Base-by-base conservation (phyloP, 352 stramenopile genomes). In the Phytophthora agathidicida region DNA sequence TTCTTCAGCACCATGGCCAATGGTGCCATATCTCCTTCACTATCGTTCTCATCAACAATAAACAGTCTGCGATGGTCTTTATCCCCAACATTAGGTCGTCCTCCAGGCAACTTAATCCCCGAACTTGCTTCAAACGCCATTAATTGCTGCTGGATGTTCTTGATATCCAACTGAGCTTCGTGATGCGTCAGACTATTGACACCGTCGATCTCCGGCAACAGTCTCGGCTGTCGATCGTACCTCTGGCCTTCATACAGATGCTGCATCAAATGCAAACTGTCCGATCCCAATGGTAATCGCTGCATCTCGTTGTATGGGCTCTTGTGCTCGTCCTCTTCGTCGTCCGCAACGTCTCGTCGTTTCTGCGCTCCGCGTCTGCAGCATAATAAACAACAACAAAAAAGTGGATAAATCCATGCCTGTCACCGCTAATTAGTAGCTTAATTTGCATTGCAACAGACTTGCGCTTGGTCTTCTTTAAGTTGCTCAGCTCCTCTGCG, bases 81-180 rank as follows among this genome's bases (percentile, higher is more conserved):
- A 22, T 69, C 64, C 22, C 52, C 64, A 42, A 61, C 38, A 17
- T 42, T 58, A 0, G 60, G 35, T 4, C 46, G 38, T 28, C 36
- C 30, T 36, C 22, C 46, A 14, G 57, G 42, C n/a, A 73, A 7
- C 20, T 67, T 60, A 27, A 68, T 56, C 3, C 54, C 59, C 0
- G 60, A 46, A 13, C 72, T 61, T 22, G 61, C 38, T 55, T 91
- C 81, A 24, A 86, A 91, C 7, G 62, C 58, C 3, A 48, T 39
- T 27, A 91, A 56, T 19, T 83, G 60, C 6, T 70, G 70, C 54
- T 84, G 67, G 10, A 91, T 86, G 23, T 47, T 61, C 65, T 80
- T 86, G n/a, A 91, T 59, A 51, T 91, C 82, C 13, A 60, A 42
- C 45, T 76, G 69, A 13, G 77, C 73, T 41, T 91, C 82, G 8